Conservation (phyloP, 768 basidiomycete genomes). For the Tulasnella sp. region DNA sequence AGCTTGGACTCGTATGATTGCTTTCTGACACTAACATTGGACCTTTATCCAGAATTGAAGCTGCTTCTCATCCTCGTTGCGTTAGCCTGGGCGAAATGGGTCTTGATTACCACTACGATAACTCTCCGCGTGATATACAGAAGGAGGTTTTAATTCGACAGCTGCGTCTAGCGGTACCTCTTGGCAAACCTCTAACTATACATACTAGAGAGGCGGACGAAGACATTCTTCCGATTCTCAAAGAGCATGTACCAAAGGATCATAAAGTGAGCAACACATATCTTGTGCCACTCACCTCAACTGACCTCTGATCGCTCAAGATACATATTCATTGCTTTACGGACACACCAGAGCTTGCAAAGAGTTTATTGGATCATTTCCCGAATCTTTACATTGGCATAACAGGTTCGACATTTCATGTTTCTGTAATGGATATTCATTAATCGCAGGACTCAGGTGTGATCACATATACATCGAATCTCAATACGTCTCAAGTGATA, state of each 20-base stretch:
- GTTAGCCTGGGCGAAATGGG: conserved; percentile 87
- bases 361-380: conserved; percentile 58
- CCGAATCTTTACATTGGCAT: conserved; percentile 74
- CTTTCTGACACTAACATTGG: background rate
- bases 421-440: background rate
- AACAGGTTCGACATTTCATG: conserved; percentile 37
- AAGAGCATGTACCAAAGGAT: conserved; percentile 56
- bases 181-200: conserved; percentile 69
- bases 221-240: conserved; percentile 67
- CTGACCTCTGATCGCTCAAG: conserved; percentile 27
- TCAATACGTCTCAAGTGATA: conserved; percentile 56
- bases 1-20: background rate
- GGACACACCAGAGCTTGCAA: conserved; percentile 62
- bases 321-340: conserved; percentile 87
- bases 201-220: conserved; percentile 79
- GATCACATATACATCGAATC: conserved; percentile 63
- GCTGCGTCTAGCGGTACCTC: conserved; percentile 48
- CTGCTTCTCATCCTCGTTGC: conserved; percentile 67
- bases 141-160: conserved; percentile 54
- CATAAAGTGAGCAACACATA: conserved; percentile 37
- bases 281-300: background rate
- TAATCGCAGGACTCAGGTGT: conserved; percentile 40
- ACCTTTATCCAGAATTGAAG: conserved; percentile 39
- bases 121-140: conserved; percentile 58
- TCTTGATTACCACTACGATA: conserved; percentile 71